Percentiles rank a stretch among this genome's conserved stretches.
These are phyloP conservation scores for Collybia sordida DNA, from an alignment of 768 basidiomycete genomes.

Conservation along the genomic window DNA sequence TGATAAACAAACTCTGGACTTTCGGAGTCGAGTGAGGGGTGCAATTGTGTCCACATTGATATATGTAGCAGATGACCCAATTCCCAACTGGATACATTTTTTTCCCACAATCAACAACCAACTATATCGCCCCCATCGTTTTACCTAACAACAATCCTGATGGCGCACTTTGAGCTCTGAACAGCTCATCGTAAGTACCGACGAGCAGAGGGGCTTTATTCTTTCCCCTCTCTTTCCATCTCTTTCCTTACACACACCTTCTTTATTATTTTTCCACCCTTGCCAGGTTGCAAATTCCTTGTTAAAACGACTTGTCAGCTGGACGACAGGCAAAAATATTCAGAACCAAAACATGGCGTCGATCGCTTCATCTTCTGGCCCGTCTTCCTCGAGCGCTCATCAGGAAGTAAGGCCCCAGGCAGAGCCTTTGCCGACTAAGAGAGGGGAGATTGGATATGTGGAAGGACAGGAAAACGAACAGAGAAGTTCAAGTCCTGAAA, in stretches of 20 bases:
- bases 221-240: background rate
- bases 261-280: constrained; percentile 20
- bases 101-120: constrained; percentile 7
- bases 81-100: no score
- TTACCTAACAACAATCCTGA: constrained; percentile 11
- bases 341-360: constrained; percentile 23
- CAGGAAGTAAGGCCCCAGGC: constrained; percentile 44
- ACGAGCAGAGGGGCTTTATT: constrained; percentile 10
- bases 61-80: no score
- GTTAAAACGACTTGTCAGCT: constrained; percentile 19
- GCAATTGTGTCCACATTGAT: no score
- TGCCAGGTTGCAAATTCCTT: constrained; percentile 45
- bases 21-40: no score
- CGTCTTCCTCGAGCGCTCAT: constrained; percentile 8
- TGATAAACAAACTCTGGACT: no score
- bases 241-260: background rate
- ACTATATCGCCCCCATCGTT: constrained; percentile 6
- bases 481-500: constrained; percentile 17
- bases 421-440: constrained; percentile 60
- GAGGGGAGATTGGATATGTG: constrained; percentile 64
- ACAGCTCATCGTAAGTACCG: constrained; percentile 1
- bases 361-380: constrained; percentile 18
- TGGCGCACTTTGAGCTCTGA: background rate
- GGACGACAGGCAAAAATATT: constrained; percentile 8
- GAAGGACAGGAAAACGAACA: constrained; percentile 30